A percentile compares a stretch with the other conserved stretches of the same genome.
phyloP scores from a whole-genome alignment of 2,329 filamentous ascomycete genomes.

The Aspergillus sp. region DNA sequence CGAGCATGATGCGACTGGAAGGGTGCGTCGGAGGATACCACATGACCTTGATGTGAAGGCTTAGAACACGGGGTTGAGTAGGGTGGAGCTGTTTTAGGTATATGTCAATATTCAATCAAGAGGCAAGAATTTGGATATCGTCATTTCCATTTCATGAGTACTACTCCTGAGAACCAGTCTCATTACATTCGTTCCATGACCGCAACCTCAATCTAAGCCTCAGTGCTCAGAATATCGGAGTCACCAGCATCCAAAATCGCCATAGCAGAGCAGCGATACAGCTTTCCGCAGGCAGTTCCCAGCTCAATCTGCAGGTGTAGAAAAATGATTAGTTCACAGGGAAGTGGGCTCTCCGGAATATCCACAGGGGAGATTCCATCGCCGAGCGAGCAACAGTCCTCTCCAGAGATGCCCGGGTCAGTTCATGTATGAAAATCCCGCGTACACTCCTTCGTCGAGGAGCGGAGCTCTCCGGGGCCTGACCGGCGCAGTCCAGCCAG shows the following conservation, averaged over 20 bases:
- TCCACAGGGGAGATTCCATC: neutral
- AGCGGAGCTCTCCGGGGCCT: neutral
- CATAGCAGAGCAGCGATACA: neutral
- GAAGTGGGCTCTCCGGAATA: neutral
- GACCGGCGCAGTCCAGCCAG: neutral
- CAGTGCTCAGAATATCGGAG: neutral
- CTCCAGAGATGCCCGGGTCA: neutral
- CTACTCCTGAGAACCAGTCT: no score
- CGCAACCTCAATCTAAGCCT: neutral
- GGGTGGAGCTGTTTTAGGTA: no score
- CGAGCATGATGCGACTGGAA: constrained; percentile 52
- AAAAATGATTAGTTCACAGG: neutral
- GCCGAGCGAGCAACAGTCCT: neutral
- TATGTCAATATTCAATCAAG: no score
- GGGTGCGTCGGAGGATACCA: constrained; percentile 11
- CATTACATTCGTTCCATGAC: no score
- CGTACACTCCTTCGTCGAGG: neutral
- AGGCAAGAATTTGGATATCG: no score
- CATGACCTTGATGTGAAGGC: neutral
- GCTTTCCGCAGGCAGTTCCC: neutral
- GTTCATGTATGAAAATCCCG: neutral
- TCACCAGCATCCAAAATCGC: neutral
- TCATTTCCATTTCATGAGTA: no score
- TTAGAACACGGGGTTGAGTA: neutral
- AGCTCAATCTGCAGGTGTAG: neutral